phyloP scores from a whole-genome alignment of 2,329 filamentous ascomycete species.

The Aspergillus bombycis region DNA sequence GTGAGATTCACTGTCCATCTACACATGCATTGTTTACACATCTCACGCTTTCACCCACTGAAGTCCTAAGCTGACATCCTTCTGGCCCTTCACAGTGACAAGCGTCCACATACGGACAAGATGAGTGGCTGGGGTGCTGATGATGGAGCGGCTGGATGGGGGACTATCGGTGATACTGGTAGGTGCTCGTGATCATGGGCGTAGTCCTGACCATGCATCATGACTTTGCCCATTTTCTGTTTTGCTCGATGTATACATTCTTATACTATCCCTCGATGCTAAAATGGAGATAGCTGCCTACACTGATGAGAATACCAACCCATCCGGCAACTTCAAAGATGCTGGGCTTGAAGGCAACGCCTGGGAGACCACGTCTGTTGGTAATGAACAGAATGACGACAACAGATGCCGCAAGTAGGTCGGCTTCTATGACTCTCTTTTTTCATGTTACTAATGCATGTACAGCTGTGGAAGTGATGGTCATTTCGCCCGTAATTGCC shows the following conservation, averaged over 20 bases:
- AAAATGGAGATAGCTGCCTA: neutral
- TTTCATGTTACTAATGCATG: constrained; percentile 13
- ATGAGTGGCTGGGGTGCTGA: neutral
- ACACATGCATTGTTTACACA: neutral
- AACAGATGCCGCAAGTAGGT: constrained; percentile 43
- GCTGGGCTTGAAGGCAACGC: constrained; percentile 11
- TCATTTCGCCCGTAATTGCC: constrained; percentile 48
- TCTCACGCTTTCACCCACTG: neutral
- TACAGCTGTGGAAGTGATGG: constrained; percentile 39
- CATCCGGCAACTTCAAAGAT: constrained; percentile 8
- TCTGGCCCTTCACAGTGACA: neutral
- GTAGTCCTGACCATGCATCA: neutral
- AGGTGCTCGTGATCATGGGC: neutral
- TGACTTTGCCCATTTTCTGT: neutral
- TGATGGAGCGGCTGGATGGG: neutral
- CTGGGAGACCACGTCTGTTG: constrained; percentile 7
- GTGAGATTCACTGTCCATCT: neutral
- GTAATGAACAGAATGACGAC: constrained; percentile 20
- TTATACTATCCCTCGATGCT: neutral
- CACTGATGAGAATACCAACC: constrained; percentile 23
- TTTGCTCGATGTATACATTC: neutral
- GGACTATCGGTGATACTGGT: neutral
- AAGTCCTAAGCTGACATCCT: neutral
- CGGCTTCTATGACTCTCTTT: neutral
- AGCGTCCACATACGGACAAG: neutral